phyloP scores from a whole-genome alignment of 495 filamentous ascomycete species.

The Penicillium silybi region DNA sequence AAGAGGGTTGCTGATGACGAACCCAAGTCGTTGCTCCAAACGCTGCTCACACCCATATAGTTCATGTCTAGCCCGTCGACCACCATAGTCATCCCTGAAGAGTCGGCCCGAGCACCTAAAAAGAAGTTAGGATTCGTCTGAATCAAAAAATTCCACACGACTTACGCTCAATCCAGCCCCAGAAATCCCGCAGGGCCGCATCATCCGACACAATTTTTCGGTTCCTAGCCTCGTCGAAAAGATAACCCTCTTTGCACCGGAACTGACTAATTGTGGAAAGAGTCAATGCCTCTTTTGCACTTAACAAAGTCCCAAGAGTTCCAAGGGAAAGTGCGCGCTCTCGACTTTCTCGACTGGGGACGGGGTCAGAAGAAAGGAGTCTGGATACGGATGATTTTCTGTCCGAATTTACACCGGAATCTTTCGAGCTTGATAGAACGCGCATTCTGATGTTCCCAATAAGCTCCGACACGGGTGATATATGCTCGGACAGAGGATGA shows the following conservation, averaged over 20 bases:
- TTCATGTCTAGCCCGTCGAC: conserved; percentile 71
- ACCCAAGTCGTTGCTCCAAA: conserved; percentile 79
- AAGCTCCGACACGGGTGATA: conserved; percentile 27
- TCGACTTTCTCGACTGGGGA: conserved; percentile 43
- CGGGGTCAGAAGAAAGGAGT: conserved; percentile 15
- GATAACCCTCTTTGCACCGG: conserved; percentile 69
- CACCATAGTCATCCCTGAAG: conserved; percentile 68
- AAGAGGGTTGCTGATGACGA: conserved; percentile 8
- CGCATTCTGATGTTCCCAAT: conserved; percentile 29
- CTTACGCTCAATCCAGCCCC: conserved; percentile 72
- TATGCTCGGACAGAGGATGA: conserved; percentile 28
- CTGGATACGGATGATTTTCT: conserved; percentile 6
- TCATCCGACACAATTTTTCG: conserved; percentile 65
- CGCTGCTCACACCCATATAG: conserved; percentile 74
- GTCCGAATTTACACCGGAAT: conserved; percentile 2
- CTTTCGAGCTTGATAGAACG: conserved; percentile 18
- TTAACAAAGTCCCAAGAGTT: conserved; percentile 21
- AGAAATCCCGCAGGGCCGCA: conserved; percentile 69
- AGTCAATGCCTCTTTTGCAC: conserved; percentile 40
- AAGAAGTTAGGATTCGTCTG: conserved; percentile 16
- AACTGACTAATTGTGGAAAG: conserved; percentile 42
- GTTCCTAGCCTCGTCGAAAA: conserved; percentile 70
- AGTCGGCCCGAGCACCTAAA: conserved; percentile 60
- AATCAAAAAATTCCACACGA: background rate
- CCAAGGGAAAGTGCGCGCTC: conserved; percentile 36